These are phyloP conservation scores for Neonectria ditissima DNA, from an alignment of 2,329 filamentous ascomycete species.

Conservation along the genomic window DNA sequence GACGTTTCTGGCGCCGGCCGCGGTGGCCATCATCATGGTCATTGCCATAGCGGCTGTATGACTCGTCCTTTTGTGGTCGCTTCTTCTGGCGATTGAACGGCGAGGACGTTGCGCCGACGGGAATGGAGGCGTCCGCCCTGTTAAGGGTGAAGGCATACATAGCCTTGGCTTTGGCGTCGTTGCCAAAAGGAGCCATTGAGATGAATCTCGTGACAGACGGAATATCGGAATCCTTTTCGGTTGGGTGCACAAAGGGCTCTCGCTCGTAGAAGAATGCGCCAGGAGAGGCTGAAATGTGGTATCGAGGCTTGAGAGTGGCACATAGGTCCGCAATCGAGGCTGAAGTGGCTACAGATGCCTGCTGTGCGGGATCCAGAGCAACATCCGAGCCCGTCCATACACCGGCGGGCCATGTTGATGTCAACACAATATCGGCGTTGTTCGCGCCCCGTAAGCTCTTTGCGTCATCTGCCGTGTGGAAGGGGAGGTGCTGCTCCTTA, in stretches of 20 bases:
- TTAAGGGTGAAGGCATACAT: constrained; percentile 84
- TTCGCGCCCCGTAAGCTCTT: constrained; percentile 81
- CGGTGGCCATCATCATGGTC: constrained; percentile 57
- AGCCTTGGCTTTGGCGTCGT: constrained; percentile 80
- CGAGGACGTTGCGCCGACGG: constrained; percentile 78
- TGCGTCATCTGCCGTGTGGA: constrained; percentile 82
- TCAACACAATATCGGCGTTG: constrained; percentile 87
- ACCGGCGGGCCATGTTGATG: constrained; percentile 83
- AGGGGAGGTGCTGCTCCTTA: constrained; percentile 79
- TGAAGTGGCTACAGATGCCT: constrained; percentile 65
- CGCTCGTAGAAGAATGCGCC: constrained; percentile 82
- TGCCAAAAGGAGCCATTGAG: constrained; percentile 84
- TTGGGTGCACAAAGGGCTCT: constrained; percentile 87
- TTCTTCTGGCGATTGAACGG: constrained; percentile 75
- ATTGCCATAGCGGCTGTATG: constrained; percentile 67
- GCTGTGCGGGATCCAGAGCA: constrained; percentile 64
- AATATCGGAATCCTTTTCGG: constrained; percentile 58
- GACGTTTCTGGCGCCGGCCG: constrained; percentile 60
- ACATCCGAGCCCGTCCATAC: constrained; percentile 78
- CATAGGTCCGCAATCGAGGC: constrained; percentile 83
- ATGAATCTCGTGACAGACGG: constrained; percentile 86
- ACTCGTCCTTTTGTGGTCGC: constrained; percentile 61
- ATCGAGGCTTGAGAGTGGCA: constrained; percentile 84
- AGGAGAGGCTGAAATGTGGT: constrained; percentile 83
- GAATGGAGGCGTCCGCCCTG: constrained; percentile 71